Base-by-base conservation (phyloP, 208 protist genomes). In the Leishmania braziliensis region DNA sequence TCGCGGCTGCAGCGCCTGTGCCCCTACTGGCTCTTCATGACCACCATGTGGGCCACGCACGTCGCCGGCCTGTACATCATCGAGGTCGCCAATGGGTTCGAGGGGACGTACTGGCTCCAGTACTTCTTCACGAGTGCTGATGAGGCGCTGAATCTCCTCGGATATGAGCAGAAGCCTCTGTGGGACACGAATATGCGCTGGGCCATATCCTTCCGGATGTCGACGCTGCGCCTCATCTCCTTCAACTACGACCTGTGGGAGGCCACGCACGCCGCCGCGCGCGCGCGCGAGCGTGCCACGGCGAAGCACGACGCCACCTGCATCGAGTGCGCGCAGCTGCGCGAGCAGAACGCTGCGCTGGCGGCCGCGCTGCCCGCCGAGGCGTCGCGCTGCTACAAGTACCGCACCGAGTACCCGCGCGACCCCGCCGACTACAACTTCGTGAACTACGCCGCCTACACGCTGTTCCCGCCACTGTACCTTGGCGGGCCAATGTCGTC, bases 391-490 rank as follows among this genome's bases (percentile, higher is more conserved):
- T 95, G 89, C 72, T 96, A 90, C 77, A 86, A 85, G 82, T 89
- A 86, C 79, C 91, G 83, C 85, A 91, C 85, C 77, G 89, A 90
- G 83, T 92, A 76, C 78, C 68, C 91, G 48, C 84, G 88, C 48
- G 72, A 87, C 39, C 23, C 63, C 18, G 46, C 68, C 36, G 85
- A 97, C 36, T 99, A 97, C 87, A 90, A 83, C 77, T 71, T 98
- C 5, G 16, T 93, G 5, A 78, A 91, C 72, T 98, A 95, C 84
- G 71, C 97, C 78, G 93, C 91, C 39, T 99, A 98, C 73, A 77
- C 97, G 29, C 88, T 96, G 65, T 98, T 98, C 85, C 76, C 89
- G 3, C 97, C 97, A 53, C 83, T 98, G 16, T 99, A 97, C 77
- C 85, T 98, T 63, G 94, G 88, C 2, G 97, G 97, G 3, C 97